Percentiles rank a stretch among this genome's conserved stretches.
phyloP scores from a whole-genome alignment of 2,329 filamentous ascomycete genomes.

The Venturia effusa region DNA sequence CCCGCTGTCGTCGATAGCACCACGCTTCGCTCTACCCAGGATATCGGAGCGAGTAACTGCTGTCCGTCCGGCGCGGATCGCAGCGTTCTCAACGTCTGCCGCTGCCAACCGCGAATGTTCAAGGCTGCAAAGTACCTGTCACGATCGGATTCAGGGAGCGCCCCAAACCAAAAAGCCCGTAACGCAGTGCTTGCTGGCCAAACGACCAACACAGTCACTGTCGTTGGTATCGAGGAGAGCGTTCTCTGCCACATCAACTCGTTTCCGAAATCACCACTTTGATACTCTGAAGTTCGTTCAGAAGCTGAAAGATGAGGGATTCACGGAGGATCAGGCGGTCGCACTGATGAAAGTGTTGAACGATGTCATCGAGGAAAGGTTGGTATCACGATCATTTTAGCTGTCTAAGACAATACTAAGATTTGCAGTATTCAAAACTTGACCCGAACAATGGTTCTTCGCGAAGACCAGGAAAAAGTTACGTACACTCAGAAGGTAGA shows the following conservation, averaged over 20 bases:
- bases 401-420: slow-evolving; percentile 6
- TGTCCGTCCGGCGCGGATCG: background rate
- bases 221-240: background rate
- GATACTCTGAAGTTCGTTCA: slow-evolving; percentile 97
- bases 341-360: slow-evolving; percentile 98
- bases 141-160: background rate
- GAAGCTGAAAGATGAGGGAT: slow-evolving; percentile 77
- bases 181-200: background rate
- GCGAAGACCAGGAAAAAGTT: slow-evolving; percentile 79
- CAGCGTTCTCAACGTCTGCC: background rate
- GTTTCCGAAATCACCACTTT: slow-evolving; percentile 78
- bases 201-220: background rate
- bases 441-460: slow-evolving; percentile 93
- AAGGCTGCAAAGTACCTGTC: background rate
- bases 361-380: slow-evolving; percentile 94
- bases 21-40: slow-evolving; percentile 1
- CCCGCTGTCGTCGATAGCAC: background rate
- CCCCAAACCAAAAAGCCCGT: background rate
- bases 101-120: background rate
- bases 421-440: slow-evolving; percentile 75
- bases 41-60: background rate
- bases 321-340: slow-evolving; percentile 87
- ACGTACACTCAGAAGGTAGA: slow-evolving; percentile 83
- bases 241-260: slow-evolving; percentile 58
- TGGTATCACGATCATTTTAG: slow-evolving; percentile 11